phyloP scores from a whole-genome alignment of 139 green algal species.

The Chlamydomonas sp. region DNA sequence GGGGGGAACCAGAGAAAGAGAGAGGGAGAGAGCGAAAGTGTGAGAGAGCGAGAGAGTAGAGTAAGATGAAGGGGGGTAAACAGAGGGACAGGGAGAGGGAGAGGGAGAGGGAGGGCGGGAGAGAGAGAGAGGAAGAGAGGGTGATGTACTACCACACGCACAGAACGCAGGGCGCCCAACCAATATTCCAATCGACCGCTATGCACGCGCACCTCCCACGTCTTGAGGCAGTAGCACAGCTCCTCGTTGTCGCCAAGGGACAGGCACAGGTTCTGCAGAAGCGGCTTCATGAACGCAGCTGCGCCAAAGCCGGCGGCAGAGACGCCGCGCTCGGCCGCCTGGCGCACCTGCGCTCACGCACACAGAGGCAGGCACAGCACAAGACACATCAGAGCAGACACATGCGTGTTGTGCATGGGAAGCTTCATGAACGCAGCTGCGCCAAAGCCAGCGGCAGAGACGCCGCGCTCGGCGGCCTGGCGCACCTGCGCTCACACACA shows the following conservation, averaged over 20 bases:
- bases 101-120: too few species aligned
- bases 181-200: constrained; percentile 50
- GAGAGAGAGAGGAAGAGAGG: too few species aligned
- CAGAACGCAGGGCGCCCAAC: too few species aligned
- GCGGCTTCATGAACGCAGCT: constrained; percentile 74
- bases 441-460: constrained; percentile 47
- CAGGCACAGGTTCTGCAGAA: constrained; percentile 95
- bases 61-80: too few species aligned
- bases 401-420: constrained; percentile 94
- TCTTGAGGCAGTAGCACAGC: constrained; percentile 93
- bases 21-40: too few species aligned
- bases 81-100: too few species aligned
- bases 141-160: too few species aligned
- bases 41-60: too few species aligned
- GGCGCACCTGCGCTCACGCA: constrained; percentile 23
- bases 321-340: constrained; percentile 33
- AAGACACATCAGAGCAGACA: too few species aligned
- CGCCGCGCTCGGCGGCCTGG: constrained; percentile 30
- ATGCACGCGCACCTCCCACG: constrained; percentile 37
- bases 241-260: constrained; percentile 90
- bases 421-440: constrained; percentile 77
- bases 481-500: too few species aligned
- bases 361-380: too few species aligned
- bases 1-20: too few species aligned
- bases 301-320: constrained; percentile 52